Evolutionary conservation across 441 rosid genomes (phyloP).

Genomic region (Populus hybrid): DNA sequence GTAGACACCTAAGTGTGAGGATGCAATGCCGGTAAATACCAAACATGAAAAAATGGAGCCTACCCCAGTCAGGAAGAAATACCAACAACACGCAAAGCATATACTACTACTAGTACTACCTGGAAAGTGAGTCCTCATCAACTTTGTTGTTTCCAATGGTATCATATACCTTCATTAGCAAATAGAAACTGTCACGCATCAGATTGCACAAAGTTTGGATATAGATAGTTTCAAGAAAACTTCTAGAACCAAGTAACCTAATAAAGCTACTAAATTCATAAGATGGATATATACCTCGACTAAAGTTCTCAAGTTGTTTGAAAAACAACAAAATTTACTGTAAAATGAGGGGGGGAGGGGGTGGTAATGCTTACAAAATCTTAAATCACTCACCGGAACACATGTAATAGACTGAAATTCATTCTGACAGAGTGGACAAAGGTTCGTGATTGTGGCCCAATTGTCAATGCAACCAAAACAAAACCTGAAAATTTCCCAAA

Average conservation of each 20-base stretch:
- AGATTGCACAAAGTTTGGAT: slow-evolving; percentile 22
- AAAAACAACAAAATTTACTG: slow-evolving; percentile 2
- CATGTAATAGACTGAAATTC: slow-evolving; percentile 97
- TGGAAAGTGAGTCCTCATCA: slow-evolving; percentile 52
- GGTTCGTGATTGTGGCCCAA: slow-evolving; percentile 96
- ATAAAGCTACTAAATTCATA: slow-evolving; percentile 2
- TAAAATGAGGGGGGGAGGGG: neutral
- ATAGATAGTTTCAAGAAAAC: slow-evolving; percentile 18
- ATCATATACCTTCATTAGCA: slow-evolving; percentile 78
- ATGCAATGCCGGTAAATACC: neutral
- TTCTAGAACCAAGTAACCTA: slow-evolving; percentile 10
- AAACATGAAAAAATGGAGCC: neutral
- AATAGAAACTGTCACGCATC: slow-evolving; percentile 19
- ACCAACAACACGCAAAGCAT: neutral
- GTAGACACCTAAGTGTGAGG: neutral
- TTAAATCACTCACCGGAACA: slow-evolving; percentile 73
- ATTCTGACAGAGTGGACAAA: slow-evolving; percentile 96
- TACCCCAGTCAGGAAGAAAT: neutral
- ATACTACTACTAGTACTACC: neutral
- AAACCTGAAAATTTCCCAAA: slow-evolving; percentile 62
- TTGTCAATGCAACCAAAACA: slow-evolving; percentile 97
- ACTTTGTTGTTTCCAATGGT: slow-evolving; percentile 69
- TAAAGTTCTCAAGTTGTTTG: neutral
- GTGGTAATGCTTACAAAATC: slow-evolving; percentile 3
- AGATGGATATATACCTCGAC: slow-evolving; percentile 1